Evolutionary conservation across 2,329 filamentous ascomycete genomes (phyloP), one percentile per base, ranked within the genome.

Genomic region (Epichloe amarillans): DNA sequence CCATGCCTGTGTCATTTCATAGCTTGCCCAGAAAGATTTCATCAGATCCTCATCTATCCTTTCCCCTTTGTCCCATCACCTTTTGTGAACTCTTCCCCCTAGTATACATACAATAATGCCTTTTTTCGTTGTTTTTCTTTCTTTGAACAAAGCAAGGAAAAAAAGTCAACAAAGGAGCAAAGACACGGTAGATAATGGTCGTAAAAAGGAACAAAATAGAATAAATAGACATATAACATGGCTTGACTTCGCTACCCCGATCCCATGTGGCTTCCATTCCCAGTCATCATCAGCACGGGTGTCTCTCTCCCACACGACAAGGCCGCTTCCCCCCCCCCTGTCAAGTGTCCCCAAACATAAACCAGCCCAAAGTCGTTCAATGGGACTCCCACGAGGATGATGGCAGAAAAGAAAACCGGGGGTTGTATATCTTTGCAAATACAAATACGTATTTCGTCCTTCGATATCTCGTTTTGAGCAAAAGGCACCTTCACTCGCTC

Each of bases 261-360:
- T 47, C n/a, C 40, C 40, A 37, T 30, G 37, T 17, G 4, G 35
- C 46, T 46, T 21, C n/a, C n/a, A 35, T 38, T 45, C 40, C 46
- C 40, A 44, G 17, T 33, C 40, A 44, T 46, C 36, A 23, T 21
- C 8, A 8, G 38, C 49, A 47, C 4, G 45, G 33, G 23, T 21
- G 33, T 51, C 46, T 40, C 46, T 40, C 46, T 40, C 36, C 19
- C 37, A 46, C 30, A 49, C 26, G 36, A 46, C 46, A 46, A 11
- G 33, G 48, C 37, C 15, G 37, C 26, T 42, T 49, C 40, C 11
- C n/a, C 7, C 30, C n/a, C n/a, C 17, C 19, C 23, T 38, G 33
- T 48, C 26, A 26, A 37, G 35, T 10, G 15, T 41, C 39, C 53
- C 53, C 17, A 49, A 56, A 54, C 52, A 55, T 30, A 47, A 35